These are phyloP conservation scores for Aspergillus sojae DNA, from an alignment of 2,329 filamentous ascomycete genomes.

Conservation along the genomic window DNA sequence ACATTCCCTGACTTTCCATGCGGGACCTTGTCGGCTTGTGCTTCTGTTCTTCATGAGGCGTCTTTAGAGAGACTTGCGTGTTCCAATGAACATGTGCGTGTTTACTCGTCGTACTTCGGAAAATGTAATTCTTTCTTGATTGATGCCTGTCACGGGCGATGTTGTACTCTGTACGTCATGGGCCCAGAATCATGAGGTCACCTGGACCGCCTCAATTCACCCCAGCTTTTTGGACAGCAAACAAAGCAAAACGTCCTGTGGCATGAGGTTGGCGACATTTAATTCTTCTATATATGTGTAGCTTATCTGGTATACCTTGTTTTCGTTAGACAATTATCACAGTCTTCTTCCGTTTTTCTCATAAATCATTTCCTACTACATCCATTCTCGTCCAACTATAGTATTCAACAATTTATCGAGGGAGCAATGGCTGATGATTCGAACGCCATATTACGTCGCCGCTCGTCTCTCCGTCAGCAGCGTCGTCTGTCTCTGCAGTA, in stretches of 20 bases:
- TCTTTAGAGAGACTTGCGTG: background rate
- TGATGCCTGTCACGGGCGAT: background rate
- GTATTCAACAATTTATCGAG: background rate
- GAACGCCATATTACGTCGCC: constrained; percentile 31
- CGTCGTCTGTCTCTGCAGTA: constrained; percentile 35
- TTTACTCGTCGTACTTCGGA: background rate
- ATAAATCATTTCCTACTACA: background rate
- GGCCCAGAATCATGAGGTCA: constrained; percentile 17
- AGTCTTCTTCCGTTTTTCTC: background rate
- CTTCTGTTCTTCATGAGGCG: background rate
- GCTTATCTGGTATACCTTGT: background rate
- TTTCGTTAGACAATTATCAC: background rate
- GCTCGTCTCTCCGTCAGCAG: constrained; percentile 36
- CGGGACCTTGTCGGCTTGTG: background rate
- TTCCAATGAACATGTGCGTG: background rate
- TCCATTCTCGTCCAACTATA: background rate
- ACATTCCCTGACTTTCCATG: constrained; percentile 8
- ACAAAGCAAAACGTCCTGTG: no score
- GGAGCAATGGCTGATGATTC: constrained; percentile 7
- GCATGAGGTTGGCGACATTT: no score
- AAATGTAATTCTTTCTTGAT: background rate
- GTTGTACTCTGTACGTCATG: constrained; percentile 15
- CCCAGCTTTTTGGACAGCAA: background rate
- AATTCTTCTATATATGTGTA: background rate
- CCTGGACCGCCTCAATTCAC: background rate